A percentile compares a stretch with the other conserved stretches of the same genome.
Evolutionary conservation across 2,329 filamentous ascomycete genomes (phyloP).

Genomic region (Aspergillus sp.): DNA sequence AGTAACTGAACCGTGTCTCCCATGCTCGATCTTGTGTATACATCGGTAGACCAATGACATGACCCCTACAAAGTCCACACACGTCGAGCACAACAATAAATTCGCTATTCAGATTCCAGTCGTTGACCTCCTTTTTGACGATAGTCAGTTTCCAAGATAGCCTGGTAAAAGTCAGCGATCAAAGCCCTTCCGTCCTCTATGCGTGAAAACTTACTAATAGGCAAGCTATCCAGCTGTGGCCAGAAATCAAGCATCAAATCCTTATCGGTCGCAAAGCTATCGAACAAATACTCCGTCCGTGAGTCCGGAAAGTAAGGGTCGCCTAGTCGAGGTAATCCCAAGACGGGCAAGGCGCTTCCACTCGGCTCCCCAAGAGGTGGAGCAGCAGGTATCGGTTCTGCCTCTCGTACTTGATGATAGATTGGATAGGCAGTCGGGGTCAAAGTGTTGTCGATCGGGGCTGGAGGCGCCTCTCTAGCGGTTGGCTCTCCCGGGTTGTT

Average conservation of each 20-base stretch:
- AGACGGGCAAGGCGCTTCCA: background rate
- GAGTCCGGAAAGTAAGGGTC: slow-evolving; percentile 18
- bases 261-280: slow-evolving; percentile 25
- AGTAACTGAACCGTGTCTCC: background rate
- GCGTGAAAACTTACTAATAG: slow-evolving; percentile 22
- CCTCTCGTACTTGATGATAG: background rate
- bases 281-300: slow-evolving; percentile 25
- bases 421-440: background rate
- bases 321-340: background rate
- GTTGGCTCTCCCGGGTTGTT: background rate
- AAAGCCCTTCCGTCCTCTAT: background rate
- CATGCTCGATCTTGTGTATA: background rate
- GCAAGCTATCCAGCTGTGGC: slow-evolving; percentile 34
- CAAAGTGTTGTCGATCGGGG: background rate
- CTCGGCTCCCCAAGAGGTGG: background rate
- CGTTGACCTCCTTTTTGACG: background rate
- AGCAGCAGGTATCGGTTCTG: background rate
- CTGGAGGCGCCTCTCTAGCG: background rate
- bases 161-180: slow-evolving; percentile 1
- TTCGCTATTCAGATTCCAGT: too few species aligned
- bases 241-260: slow-evolving; percentile 31
- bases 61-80: too few species aligned
- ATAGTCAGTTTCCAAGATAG: slow-evolving; percentile 1
- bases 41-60: background rate
- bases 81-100: too few species aligned